These are phyloP conservation scores for Rhodosporidiobolus odoratus DNA, from an alignment of 768 basidiomycete genomes.

Conservation along the genomic window DNA sequence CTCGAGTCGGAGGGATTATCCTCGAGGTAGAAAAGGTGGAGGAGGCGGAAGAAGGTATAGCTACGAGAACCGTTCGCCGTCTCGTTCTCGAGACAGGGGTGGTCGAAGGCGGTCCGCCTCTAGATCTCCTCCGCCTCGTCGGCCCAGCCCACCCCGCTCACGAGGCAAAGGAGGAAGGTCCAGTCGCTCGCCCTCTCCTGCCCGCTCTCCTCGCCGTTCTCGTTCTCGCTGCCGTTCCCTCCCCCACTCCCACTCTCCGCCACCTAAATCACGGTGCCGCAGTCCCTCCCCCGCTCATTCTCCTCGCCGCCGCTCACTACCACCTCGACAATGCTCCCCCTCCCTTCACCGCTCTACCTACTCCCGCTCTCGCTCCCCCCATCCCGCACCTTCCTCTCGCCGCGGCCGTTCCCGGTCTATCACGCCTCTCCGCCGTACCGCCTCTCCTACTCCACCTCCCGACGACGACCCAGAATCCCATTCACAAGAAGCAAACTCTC, in stretches of 20 bases:
- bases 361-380: neutral
- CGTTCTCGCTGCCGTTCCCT: too few species aligned
- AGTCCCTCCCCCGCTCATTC: neutral
- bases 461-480: too few species aligned
- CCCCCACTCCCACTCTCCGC: neutral
- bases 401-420: constrained; percentile 24
- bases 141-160: too few species aligned
- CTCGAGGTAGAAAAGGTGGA: neutral
- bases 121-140: too few species aligned
- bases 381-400: neutral
- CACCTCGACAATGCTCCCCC: neutral
- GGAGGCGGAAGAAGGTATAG: neutral
- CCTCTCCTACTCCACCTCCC: constrained; percentile 6
- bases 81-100: neutral
- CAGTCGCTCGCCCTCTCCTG: neutral
- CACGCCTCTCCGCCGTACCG: neutral
- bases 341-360: neutral
- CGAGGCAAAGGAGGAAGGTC: neutral
- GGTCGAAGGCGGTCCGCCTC: too few species aligned
- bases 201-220: too few species aligned
- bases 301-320: neutral
- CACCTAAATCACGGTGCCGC: neutral
- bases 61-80: neutral
- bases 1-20: neutral
- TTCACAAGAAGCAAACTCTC: too few species aligned